These are phyloP conservation scores for Tolypocladium ophioglossoides DNA, from an alignment of 2,329 filamentous ascomycete species.

Conservation along the genomic window DNA sequence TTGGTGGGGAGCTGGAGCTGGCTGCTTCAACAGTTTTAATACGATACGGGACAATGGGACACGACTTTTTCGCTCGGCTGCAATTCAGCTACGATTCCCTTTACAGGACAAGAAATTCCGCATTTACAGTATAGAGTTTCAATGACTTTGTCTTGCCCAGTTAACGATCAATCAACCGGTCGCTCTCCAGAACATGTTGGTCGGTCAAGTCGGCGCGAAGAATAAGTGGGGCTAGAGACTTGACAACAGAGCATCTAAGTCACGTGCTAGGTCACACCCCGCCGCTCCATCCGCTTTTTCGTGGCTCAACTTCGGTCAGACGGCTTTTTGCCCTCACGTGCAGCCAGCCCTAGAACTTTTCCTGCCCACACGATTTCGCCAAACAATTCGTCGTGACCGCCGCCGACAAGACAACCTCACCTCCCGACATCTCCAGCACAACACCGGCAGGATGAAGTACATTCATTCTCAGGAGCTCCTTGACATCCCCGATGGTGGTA, in stretches of 20 bases:
- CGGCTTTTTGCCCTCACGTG: slow-evolving; percentile 23
- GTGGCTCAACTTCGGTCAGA: slow-evolving; percentile 17
- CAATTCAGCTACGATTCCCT: not conserved
- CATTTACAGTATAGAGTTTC: not conserved
- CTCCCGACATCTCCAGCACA: slow-evolving; percentile 33
- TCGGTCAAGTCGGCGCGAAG: not conserved
- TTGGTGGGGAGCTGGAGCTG: not conserved
- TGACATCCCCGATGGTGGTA: slow-evolving; percentile 93
- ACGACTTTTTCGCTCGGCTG: not conserved
- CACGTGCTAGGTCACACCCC: slow-evolving; percentile 6
- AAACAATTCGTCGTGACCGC: slow-evolving; percentile 27
- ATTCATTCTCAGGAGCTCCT: slow-evolving; percentile 97
- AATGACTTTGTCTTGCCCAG: not conserved
- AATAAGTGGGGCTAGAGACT: not conserved
- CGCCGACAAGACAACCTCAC: slow-evolving; percentile 29
- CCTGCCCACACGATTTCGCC: slow-evolving; percentile 31
- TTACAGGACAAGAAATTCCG: not conserved
- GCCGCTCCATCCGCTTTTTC: not conserved
- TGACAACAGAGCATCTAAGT: not conserved
- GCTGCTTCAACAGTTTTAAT: not conserved
- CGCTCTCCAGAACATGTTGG: not conserved
- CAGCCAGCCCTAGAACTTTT: slow-evolving; percentile 33
- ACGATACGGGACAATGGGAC: not conserved
- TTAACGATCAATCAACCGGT: not conserved
- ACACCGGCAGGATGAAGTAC: slow-evolving; percentile 91